Base-by-base conservation (phyloP, 2,329 filamentous ascomycete species). In the Coniochaeta sp. region DNA sequence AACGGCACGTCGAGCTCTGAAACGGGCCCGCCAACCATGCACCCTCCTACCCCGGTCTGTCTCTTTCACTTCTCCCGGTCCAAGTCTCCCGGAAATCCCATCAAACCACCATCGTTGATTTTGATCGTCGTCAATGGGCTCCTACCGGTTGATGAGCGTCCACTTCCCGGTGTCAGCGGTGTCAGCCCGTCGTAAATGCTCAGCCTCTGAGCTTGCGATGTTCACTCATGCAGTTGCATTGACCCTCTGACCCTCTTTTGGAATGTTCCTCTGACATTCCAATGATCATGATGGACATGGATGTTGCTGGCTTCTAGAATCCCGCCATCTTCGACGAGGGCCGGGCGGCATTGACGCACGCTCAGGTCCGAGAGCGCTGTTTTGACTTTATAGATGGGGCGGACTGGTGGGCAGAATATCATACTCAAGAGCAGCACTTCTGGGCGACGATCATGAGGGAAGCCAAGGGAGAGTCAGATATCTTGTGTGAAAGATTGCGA, bases 231-330 rank as follows among this genome's bases (percentile, higher is more conserved):
- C 38, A 40, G 38, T 42, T 42, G 50, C 50, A 51, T 40, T 45
- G 50, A 51, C 40, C 40, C 24, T 48, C 31, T 28, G 38, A n/a
- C n/a, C n/a, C n/a, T n/a, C n/a, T 14, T 26, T 35, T n/a, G 42
- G 40, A 50, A 38, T 42, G 32, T 52, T 54, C 50, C 40, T 42
- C 50, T 47, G 52, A 49, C 52, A 45, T 52, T 53, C 52, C 35
- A 50, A 52, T 49, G 52, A 10, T 50, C 47, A 50, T 50, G 46
- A 30, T 33, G 20, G 22, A 24, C 28, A 33, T 27, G 42, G 28
- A 28, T 28, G 28, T 22, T 26, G 9, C n/a, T 26, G 38, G 38
- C 38, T 42, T 42, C 38, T 42, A 42, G 38, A 42, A 42, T 4
- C 14, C 8, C 4, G 38, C 8, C 38, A 26, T 42, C 38, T 42